Evolutionary conservation across 2,329 filamentous ascomycete species (phyloP), one percentile per base, ranked within the genome.

Genomic region (Penicillium oxalicum): DNA sequence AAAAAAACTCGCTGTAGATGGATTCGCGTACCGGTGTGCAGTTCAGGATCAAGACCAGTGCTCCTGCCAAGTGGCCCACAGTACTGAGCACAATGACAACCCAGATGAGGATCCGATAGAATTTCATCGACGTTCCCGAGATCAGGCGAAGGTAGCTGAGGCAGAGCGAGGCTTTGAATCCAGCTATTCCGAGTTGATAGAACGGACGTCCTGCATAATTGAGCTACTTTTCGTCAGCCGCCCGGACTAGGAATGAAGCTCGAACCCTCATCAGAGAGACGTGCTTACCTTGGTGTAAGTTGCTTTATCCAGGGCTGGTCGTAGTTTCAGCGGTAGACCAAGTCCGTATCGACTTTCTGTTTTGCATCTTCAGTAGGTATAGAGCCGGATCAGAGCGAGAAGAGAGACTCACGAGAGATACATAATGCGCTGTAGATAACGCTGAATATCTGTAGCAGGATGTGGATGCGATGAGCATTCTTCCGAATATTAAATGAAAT

Each of bases 111-210:
- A 60, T 55, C 2, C 74, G 69, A 43, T 79, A 80, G 0, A 53
- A 39, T 24, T 57, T 65, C 44, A 76, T 74, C 26, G 73, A 70
- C 0, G 75, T 79, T 1, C 74, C 72, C 37, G 72, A 70, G 32
- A 80, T 66, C 2, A 80, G 69, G 5, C 76, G 72, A 13, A 79
- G 61, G 53, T 79, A 80, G 52, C 74, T 77, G 55, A 79, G 72
- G 48, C 77, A 66, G 2, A 80, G 65, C 0, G 77, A 76, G 27
- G 78, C 72, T 57, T 80, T 80, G 70, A 80, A 80, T 49, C 77
- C 77, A 50, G 74, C 75, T 59, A 80, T 77, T 34, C 77, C 77
- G 6, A 78, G 43, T 52, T 79, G 76, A 51, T 80, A 80, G 39
- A 80, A 72, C 0, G 77, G 77, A 2, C 77, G 71, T 2, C 77